Conservation (phyloP, 768 basidiomycete species). For the Jaapia argillacea region DNA sequence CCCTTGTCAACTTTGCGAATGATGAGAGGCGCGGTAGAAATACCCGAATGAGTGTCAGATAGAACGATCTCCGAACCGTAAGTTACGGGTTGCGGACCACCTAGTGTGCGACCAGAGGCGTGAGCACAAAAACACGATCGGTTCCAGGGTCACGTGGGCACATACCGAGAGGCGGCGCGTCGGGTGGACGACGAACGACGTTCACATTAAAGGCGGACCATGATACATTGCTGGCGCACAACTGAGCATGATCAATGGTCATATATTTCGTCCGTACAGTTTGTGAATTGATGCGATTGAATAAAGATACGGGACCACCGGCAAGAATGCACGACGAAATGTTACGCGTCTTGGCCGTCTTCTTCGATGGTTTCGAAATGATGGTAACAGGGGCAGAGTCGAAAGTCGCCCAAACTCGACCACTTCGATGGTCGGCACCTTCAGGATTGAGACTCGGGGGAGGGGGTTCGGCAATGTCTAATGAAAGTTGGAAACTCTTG, state of each 20-base stretch:
- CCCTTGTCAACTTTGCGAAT: conserved; percentile 93
- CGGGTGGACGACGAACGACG: conserved; percentile 68
- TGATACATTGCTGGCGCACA: conserved; percentile 82
- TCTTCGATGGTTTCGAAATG: conserved; percentile 96
- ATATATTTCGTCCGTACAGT: conserved; percentile 97
- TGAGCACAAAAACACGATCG: conserved; percentile 25
- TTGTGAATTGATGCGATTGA: conserved; percentile 95
- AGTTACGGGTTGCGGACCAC: conserved; percentile 76
- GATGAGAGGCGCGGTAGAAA: conserved; percentile 75
- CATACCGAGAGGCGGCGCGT: conserved; percentile 55
- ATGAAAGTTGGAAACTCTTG: conserved; percentile 80
- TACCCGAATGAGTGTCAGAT: conserved; percentile 77
- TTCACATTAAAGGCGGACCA: conserved; percentile 96
- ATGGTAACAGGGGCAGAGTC: conserved; percentile 89
- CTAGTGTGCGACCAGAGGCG: conserved; percentile 26
- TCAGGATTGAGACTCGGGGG: conserved; percentile 33
- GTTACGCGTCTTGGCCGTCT: conserved; percentile 91
- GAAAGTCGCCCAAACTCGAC: conserved; percentile 85
- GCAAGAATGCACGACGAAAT: conserved; percentile 85
- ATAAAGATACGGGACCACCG: conserved; percentile 83
- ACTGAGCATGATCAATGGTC: conserved; percentile 76
- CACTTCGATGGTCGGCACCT: conserved; percentile 26
- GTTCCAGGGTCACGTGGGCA: conserved; percentile 35
- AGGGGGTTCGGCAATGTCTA: conserved; percentile 76
- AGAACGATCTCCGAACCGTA: conserved; percentile 87